Base-by-base conservation (phyloP, 495 filamentous ascomycete species). In the Aspergillus funiculosus region DNA sequence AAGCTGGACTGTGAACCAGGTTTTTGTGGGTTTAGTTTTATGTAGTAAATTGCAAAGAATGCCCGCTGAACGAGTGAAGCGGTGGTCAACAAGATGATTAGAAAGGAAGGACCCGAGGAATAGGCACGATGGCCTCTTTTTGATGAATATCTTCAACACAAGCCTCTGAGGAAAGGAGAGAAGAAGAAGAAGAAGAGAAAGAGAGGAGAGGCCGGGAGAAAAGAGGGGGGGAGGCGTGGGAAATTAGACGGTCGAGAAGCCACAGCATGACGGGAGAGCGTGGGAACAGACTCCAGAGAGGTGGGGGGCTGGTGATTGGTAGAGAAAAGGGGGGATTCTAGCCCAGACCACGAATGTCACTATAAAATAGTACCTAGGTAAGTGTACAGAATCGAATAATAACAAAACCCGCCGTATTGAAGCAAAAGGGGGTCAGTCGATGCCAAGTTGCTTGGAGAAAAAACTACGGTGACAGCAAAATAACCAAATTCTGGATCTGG, bases 21-120 rank as follows among this genome's bases (percentile, higher is more conserved):
- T 19, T 18, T 44, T 43, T 43, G 19, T 36, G 15, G 18, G 39
- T 42, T 48, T n/a, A n/a, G n/a, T n/a, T 40, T 22, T 27, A 18
- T 17, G 18, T 24, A 34, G 36, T 55, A 13, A 50, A 52, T 39
- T 35, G 39, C 46, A 89, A 88, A 69, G 86, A 91, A 73, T 83
- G 86, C 84, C 87, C 86, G 87, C 87, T 91, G 74, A 94, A 94
- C 59, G 87, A 94, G 84, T 91, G 87, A 90, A 91, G 87, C 87
- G 86, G 87, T 89, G 63, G 76, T 82, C 64, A 73, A 54, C 53
- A 47, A 39, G 37, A 41, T 48, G 34, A 27, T 10, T 32, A 25
- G 20, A 49, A 60, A 69, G 58, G 69, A 69, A 71, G 67, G 64
- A 48, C 26, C 34, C 59, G 59, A 53, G 30, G 52, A 59, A 58